Percentiles rank a stretch among this genome's conserved stretches.
Conservation (phyloP, 2,329 filamentous ascomycete genomes). For the Rhinocladiella mackenziei region DNA sequence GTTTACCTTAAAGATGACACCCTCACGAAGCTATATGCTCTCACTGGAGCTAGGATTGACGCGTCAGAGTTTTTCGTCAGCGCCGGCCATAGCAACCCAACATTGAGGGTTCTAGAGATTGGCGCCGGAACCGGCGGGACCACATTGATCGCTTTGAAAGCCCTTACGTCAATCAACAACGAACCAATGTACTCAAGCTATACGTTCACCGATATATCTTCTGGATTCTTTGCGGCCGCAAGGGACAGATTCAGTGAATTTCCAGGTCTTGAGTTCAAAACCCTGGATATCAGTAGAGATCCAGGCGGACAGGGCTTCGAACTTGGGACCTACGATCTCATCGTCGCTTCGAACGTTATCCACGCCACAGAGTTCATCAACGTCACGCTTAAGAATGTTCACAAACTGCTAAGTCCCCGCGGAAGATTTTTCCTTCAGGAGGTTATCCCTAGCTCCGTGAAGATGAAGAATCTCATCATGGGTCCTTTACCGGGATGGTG, state of each 20-base stretch:
- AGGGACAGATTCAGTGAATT: conserved; percentile 11
- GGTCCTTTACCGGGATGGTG: conserved; percentile 31
- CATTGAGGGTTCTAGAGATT: conserved; percentile 27
- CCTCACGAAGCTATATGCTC: conserved; percentile 2
- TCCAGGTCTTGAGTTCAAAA: conserved; percentile 29
- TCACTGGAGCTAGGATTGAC: conserved; percentile 1
- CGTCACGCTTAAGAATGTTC: conserved; percentile 31
- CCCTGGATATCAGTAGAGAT: conserved; percentile 34
- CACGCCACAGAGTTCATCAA: conserved; percentile 33
- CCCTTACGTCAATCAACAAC: not conserved
- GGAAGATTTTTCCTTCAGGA: conserved; percentile 19
- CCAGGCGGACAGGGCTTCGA: conserved; percentile 34
- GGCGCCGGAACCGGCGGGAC: conserved; percentile 34
- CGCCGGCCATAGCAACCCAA: conserved; percentile 18
- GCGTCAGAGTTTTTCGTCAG: conserved; percentile 6
- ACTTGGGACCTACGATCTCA: conserved; percentile 32
- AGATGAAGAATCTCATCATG: conserved; percentile 21
- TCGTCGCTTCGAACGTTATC: conserved; percentile 37
- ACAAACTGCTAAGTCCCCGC: conserved; percentile 29
- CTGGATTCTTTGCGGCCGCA: conserved; percentile 23
- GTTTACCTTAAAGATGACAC: conserved; percentile 8
- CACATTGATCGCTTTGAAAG: conserved; percentile 16
- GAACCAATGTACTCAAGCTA: not conserved
- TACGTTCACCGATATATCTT: conserved; percentile 29
- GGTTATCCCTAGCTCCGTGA: conserved; percentile 4